Percentiles rank a stretch among this genome's conserved stretches.
phyloP scores from a whole-genome alignment of 768 basidiomycete genomes.

The Lentinula guzmanii region DNA sequence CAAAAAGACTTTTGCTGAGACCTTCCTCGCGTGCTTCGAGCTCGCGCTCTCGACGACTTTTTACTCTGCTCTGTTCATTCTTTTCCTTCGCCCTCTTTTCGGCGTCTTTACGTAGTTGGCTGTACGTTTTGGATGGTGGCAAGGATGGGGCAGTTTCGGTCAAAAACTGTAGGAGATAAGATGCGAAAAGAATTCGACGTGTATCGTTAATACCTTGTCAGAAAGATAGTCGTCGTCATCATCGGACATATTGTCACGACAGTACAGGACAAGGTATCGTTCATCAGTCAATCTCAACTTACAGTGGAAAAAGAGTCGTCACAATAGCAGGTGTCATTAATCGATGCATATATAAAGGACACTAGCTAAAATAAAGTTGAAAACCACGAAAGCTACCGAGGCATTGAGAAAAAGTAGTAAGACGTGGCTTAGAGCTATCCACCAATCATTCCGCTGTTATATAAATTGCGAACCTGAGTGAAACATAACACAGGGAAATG shows the following conservation, averaged over 20 bases:
- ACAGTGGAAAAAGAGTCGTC: not conserved
- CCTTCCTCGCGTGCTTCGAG: slow-evolving; percentile 73
- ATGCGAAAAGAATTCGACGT: not conserved
- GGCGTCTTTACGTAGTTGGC: slow-evolving; percentile 64
- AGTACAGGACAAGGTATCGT: not conserved
- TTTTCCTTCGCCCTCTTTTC: slow-evolving; percentile 49
- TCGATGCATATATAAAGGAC: not conserved
- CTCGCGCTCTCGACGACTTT: slow-evolving; percentile 65
- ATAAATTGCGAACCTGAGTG: slow-evolving; percentile 31
- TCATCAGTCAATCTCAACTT: not conserved
- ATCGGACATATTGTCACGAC: slow-evolving; percentile 46
- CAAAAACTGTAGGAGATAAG: slow-evolving; percentile 39
- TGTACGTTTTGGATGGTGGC: slow-evolving; percentile 52
- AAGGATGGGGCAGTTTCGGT: slow-evolving; percentile 26
- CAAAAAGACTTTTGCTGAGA: slow-evolving; percentile 74
- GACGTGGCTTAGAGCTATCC: slow-evolving; percentile 13
- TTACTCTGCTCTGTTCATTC: slow-evolving; percentile 62
- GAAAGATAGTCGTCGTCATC: slow-evolving; percentile 86
- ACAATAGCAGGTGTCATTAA: slow-evolving; percentile 6
- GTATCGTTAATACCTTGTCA: slow-evolving; percentile 40
- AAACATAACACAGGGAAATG: slow-evolving; percentile 18
- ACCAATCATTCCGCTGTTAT: slow-evolving; percentile 16
- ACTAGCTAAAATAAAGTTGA: not conserved
- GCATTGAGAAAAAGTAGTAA: not conserved
- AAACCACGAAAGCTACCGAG: slow-evolving; percentile 5